Conservation (phyloP, 192 early-diverging fungal species). For the Entomortierella lignicola region DNA sequence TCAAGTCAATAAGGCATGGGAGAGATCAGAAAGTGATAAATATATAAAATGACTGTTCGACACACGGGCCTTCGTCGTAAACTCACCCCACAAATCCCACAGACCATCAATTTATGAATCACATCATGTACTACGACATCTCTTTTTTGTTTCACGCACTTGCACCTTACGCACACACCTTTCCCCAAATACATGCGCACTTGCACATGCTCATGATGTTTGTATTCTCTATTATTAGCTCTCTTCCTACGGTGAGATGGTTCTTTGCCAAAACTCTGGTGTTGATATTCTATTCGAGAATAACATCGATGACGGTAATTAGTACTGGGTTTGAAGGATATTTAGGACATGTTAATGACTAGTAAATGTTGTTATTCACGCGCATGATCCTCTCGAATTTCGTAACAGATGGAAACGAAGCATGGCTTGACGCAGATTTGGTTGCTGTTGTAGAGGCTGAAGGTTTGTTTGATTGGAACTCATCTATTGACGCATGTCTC, state of each 20-base stretch:
- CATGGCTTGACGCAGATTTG: constrained; percentile 33
- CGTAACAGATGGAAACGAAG: constrained; percentile 46
- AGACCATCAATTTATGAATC: constrained; percentile 5
- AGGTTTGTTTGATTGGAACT: constrained; percentile 9
- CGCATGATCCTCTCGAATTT: no score
- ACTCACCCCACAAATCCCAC: neutral
- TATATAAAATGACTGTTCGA: neutral
- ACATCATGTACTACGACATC: no score
- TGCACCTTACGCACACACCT: neutral
- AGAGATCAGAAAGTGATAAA: neutral
- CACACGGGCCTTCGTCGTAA: neutral
- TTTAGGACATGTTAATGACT: no score
- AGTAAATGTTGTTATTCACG: no score
- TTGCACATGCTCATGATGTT: neutral
- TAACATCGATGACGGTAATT: constrained; percentile 50
- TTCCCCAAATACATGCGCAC: neutral
- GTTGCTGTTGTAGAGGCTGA: constrained; percentile 50
- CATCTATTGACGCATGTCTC: neutral
- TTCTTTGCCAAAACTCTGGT: constrained; percentile 35
- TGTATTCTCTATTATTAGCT: constrained; percentile 17
- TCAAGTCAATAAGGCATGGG: constrained; percentile 3
- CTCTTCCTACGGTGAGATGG: constrained; percentile 49
- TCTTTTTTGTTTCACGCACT: neutral
- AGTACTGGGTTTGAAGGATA: neutral
- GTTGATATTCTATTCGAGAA: constrained; percentile 49